Base-by-base conservation (phyloP, 2,329 filamentous ascomycete species). In the Fusarium duplospermum region DNA sequence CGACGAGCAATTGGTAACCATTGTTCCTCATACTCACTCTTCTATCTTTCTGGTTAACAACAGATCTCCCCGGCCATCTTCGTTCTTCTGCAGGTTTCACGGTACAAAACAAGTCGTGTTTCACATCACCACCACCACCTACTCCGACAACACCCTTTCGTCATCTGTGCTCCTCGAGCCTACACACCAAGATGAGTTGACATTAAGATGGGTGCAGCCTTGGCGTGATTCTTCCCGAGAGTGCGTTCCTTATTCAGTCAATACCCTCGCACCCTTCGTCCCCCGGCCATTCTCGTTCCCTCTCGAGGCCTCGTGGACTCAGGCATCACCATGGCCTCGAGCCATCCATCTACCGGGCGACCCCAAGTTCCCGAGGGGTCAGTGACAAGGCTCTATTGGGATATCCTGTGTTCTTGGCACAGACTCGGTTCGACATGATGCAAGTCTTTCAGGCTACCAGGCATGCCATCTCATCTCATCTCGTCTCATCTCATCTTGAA, bases 21-120 rank as follows among this genome's bases (percentile, higher is more conserved):
- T 14, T 27, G 18, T 42, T 18, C 20, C 29, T 42, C 38, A 36
- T 38, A 58, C 29, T 18, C 36, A 20, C 33, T 31, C 18, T 29
- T 52, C 24, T 2, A 31, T 52, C 10, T n/a, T 33, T 11, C 33
- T 27, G 16, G 18, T 40, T 50, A 31, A 47, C 33, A 50, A 10
- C 50, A 40, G 40, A 18, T 40, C 24, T 29, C 50, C 16, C n/a
- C 35, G 20, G 40, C 27, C 11, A 40, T 42, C 24, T 18, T 35
- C 14, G 22, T 59, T 22, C 38, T 14, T 35, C 45, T 68, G 57
- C 69, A 72, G 67, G 64, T 62, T 62, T 69, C 69, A 60, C 42
- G 40, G 64, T 57, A 72, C 57, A 60, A 62, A 69, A 61, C 64
- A 61, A 52, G 27, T 66, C 56, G 50, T 72, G 70, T 72, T 72